Percentiles rank a stretch among this genome's conserved stretches.
Conservation (phyloP, 2,329 filamentous ascomycete species). For the Alternaria conjuncta region DNA sequence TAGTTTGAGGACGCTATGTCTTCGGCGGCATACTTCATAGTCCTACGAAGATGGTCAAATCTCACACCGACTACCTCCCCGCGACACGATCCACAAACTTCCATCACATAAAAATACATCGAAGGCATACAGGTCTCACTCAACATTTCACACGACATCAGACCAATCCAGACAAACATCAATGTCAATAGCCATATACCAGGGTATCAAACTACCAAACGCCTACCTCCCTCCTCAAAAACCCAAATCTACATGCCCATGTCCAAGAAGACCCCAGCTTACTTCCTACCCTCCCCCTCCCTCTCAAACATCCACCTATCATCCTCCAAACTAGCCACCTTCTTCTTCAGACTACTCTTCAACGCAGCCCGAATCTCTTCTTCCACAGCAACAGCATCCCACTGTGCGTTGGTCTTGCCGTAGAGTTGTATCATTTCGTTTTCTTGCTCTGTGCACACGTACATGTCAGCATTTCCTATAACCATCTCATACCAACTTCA, state of each 20-base stretch:
- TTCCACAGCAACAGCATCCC: constrained; percentile 31
- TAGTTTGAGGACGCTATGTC: neutral
- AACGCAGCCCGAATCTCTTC: constrained; percentile 56
- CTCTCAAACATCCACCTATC: constrained; percentile 93
- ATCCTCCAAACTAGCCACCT: constrained; percentile 75
- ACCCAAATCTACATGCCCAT: neutral
- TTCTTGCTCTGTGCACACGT: constrained; percentile 36
- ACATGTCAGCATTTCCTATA: neutral
- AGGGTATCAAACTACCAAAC: constrained; percentile 5
- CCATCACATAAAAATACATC: neutral
- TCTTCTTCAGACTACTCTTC: constrained; percentile 71
- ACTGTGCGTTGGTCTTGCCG: constrained; percentile 38
- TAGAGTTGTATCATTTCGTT: constrained; percentile 43
- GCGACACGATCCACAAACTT: neutral
- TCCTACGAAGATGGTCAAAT: neutral
- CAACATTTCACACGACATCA: neutral
- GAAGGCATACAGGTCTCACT: neutral
- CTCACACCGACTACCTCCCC: neutral
- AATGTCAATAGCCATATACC: neutral
- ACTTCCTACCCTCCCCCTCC: constrained; percentile 51
- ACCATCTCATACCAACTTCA: too few species aligned
- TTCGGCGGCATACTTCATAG: neutral
- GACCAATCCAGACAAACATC: neutral
- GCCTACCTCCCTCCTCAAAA: neutral
- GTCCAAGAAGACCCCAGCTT: neutral